Evolutionary conservation across 495 filamentous ascomycete genomes (phyloP).

Genomic region (Penicillium odoratum): DNA sequence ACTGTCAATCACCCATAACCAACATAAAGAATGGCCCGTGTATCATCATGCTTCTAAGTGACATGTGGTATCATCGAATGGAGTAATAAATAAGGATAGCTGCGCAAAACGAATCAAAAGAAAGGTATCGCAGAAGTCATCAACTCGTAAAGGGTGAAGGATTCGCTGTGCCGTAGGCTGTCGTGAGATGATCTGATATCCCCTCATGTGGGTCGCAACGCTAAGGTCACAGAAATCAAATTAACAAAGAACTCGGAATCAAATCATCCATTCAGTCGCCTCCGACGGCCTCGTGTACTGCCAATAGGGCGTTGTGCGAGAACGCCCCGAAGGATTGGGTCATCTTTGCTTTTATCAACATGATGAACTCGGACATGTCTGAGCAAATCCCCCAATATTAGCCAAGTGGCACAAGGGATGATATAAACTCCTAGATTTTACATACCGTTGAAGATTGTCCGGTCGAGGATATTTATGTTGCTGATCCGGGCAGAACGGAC

Average conservation of each 20-base stretch:
- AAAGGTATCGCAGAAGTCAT: conserved; percentile 30
- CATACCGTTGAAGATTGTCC: conserved; percentile 92
- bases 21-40: conserved; percentile 33
- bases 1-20: conserved; percentile 3
- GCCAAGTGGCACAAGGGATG: not conserved
- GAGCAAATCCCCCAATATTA: not conserved
- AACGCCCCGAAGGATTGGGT: conserved; percentile 74
- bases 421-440: conserved; percentile 6
- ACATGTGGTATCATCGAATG: conserved; percentile 38
- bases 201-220: not conserved
- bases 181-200: conserved; percentile 2
- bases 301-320: conserved; percentile 83
- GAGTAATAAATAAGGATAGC: conserved; percentile 16
- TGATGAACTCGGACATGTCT: conserved; percentile 92
- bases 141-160: conserved; percentile 19
- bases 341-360: conserved; percentile 81
- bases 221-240: conserved; percentile 5
- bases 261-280: conserved; percentile 47
- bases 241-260: conserved; percentile 1
- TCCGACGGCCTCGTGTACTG: conserved; percentile 76
- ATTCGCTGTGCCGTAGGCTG: not conserved
- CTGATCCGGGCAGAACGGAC: conserved; percentile 92
- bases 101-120: conserved; percentile 14
- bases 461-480: conserved; percentile 97
- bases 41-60: conserved; percentile 33